These are phyloP conservation scores for Auriscalpium vulgare DNA, from an alignment of 768 basidiomycete genomes.

Conservation along the genomic window DNA sequence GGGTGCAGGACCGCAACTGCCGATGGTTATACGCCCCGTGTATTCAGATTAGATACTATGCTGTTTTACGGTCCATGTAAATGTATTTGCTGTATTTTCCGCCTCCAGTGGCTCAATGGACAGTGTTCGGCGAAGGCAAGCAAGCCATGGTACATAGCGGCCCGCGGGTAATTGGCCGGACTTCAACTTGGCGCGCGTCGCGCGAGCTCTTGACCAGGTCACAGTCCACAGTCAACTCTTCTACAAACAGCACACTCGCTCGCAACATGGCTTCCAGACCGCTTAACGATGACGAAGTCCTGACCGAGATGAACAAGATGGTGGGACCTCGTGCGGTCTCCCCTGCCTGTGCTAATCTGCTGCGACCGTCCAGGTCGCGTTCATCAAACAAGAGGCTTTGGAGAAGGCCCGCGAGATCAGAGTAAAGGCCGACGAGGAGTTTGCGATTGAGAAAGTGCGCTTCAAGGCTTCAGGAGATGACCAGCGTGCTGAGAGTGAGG, in stretches of 20 bases:
- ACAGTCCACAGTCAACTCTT: background rate
- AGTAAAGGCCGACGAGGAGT: constrained; percentile 98
- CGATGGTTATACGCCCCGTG: background rate
- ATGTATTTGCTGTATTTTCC: no score
- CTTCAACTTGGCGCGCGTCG: no score
- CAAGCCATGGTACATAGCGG: no score
- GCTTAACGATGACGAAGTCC: constrained; percentile 90
- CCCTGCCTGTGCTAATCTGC: background rate
- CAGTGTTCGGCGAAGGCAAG: no score
- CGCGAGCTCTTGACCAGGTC: no score
- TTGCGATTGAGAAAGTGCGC: constrained; percentile 91
- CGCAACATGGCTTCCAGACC: constrained; percentile 62
- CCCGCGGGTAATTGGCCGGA: no score
- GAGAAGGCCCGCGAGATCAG: constrained; percentile 97
- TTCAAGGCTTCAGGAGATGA: background rate
- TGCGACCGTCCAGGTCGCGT: constrained; percentile 60
- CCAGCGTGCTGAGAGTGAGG: background rate
- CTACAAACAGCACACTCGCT: background rate
- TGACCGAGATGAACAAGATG: constrained; percentile 99
- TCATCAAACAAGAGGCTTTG: constrained; percentile 97
- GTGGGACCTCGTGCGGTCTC: constrained; percentile 33
- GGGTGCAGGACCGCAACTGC: background rate
- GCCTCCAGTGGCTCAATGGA: no score
- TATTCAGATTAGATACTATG: background rate
- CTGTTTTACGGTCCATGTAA: no score